Conservation (phyloP, 345 rosid species). For the Pistacia atlantica region DNA sequence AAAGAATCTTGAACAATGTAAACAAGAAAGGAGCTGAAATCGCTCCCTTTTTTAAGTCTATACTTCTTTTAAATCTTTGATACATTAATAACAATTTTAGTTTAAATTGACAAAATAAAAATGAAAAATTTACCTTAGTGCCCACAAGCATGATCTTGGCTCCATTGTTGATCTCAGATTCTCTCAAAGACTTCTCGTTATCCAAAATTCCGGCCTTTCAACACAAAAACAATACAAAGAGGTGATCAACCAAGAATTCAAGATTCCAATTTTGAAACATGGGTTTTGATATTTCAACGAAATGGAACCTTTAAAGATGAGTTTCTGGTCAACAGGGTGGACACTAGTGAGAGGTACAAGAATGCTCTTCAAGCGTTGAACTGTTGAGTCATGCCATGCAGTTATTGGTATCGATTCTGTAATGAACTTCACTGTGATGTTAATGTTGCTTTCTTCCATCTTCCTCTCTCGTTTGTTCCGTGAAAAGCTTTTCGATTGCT, state of each 20-base stretch:
- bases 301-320: conserved; percentile 74
- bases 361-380: conserved; percentile 63
- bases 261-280: not conserved
- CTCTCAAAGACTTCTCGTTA: conserved; percentile 62
- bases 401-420: conserved; percentile 63
- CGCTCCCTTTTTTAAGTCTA: not conserved
- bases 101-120: too few species aligned
- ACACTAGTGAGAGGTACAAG: conserved; percentile 86
- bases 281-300: not conserved
- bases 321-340: conserved; percentile 91
- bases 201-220: conserved; percentile 72
- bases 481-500: too few species aligned
- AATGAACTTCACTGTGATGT: conserved; percentile 65
- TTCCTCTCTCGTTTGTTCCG: too few species aligned
- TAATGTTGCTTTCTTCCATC: conserved; percentile 26
- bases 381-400: conserved; percentile 46
- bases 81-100: not conserved
- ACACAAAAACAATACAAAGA: not conserved
- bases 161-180: conserved; percentile 61
- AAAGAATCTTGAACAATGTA: not conserved
- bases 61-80: not conserved
- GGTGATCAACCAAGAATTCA: not conserved
- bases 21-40: not conserved
- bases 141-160: conserved; percentile 91
- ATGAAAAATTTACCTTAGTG: conserved; percentile 52